A percentile compares a stretch with the other conserved stretches of the same genome.
These are phyloP conservation scores for Eimeria necatrix DNA, from an alignment of 169 alveolate species.

Conservation along the genomic window DNA sequence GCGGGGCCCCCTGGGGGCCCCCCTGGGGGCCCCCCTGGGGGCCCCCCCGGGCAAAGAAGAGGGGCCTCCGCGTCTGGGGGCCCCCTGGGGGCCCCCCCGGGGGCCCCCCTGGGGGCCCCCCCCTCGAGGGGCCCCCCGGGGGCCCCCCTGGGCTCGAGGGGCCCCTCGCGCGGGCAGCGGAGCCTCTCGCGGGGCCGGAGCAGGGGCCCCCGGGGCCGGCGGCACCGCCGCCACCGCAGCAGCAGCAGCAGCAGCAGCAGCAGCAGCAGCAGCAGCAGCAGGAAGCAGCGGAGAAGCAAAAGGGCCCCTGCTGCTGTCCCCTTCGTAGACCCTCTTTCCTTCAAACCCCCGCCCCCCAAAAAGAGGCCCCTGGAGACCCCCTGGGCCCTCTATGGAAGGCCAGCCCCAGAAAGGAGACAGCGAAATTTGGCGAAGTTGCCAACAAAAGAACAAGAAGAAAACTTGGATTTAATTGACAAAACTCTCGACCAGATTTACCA, in stretches of 20 bases:
- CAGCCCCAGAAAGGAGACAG: conserved; percentile 58
- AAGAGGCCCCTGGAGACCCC: conserved; percentile 66
- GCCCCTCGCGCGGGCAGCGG: too few relatives aligned
- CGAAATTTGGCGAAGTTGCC: background rate
- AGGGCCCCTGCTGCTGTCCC: background rate
- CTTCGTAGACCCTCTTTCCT: conserved; percentile 61
- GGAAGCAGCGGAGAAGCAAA: too few relatives aligned
- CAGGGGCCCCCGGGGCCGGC: background rate
- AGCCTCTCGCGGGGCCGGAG: background rate
- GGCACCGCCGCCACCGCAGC: too few relatives aligned
- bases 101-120: too few relatives aligned
- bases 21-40: too few relatives aligned
- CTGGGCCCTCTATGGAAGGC: conserved; percentile 79
- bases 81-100: too few relatives aligned
- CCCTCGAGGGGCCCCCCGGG: too few relatives aligned
- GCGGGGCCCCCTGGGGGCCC: too few relatives aligned
- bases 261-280: conserved; percentile 19
- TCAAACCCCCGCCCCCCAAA: conserved; percentile 34
- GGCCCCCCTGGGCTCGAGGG: too few relatives aligned
- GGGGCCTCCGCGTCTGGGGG: too few relatives aligned
- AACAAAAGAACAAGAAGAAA: background rate
- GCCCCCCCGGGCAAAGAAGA: too few relatives aligned
- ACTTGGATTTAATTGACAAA: conserved; percentile 10
- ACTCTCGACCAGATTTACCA: conserved; percentile 47
- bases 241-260: conserved; percentile 25